These are phyloP conservation scores for Stephania japonica DNA, from an alignment of 164 flowering plant genomes.

Conservation along the genomic window DNA sequence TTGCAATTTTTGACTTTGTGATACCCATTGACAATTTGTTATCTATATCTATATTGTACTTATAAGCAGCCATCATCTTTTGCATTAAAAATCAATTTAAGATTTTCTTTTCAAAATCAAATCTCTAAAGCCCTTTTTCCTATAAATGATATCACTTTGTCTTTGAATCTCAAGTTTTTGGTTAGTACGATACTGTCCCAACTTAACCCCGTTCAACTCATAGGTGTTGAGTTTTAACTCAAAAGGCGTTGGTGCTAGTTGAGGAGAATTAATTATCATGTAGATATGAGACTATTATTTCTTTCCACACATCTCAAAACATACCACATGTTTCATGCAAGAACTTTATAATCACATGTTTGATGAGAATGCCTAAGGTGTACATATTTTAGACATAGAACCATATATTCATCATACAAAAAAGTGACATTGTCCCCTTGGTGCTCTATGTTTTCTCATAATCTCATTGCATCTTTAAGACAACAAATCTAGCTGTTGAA, in stretches of 20 bases:
- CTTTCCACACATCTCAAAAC: no score
- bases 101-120: no score
- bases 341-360: not conserved
- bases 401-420: not conserved
- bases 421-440: constrained; percentile 1
- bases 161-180: no score
- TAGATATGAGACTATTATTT: no score
- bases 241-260: no score
- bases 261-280: no score
- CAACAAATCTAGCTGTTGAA: not conserved
- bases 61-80: no score
- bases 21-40: not conserved
- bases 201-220: no score
- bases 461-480: not conserved
- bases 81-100: not conserved
- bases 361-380: not conserved
- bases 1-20: not conserved
- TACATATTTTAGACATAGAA: not conserved
- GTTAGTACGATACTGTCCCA: no score
- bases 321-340: not conserved
- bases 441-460: not conserved
- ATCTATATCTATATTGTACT: not conserved
- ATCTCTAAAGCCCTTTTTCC: no score
- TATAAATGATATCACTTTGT: no score
- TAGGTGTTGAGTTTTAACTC: no score